These are phyloP conservation scores for Candida tunisiensis DNA, from an alignment of 1,139 yeast species.

Conservation along the genomic window DNA sequence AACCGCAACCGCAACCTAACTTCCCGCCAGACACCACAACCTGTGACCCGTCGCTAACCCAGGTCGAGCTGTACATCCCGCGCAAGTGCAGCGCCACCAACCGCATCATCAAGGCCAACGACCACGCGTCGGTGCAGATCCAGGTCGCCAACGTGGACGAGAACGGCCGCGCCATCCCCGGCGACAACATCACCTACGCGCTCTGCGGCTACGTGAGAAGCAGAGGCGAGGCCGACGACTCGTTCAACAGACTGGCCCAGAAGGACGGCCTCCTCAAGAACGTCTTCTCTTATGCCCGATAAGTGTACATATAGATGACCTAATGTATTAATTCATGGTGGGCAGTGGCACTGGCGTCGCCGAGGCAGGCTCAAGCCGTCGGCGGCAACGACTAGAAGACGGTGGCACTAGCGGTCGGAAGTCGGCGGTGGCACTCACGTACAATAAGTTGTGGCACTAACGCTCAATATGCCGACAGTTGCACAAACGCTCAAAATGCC, in stretches of 20 bases:
- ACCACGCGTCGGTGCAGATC: conserved; percentile 96
- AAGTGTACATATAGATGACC: conserved; percentile 19
- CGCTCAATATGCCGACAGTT: no score
- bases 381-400: neutral
- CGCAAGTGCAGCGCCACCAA: conserved; percentile 99
- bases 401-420: neutral
- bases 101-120: conserved; percentile 99
- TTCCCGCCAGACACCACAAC: no score
- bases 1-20: no score
- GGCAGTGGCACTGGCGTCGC: neutral
- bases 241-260: conserved; percentile 98
- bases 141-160: conserved; percentile 81
- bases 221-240: conserved; percentile 96
- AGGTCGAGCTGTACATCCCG: conserved; percentile 99
- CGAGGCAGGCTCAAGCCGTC: neutral
- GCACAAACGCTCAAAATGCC: no score
- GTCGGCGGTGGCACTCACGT: neutral
- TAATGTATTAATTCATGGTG: neutral
- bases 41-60: conserved; percentile 4
- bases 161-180: conserved; percentile 90
- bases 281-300: conserved; percentile 99
- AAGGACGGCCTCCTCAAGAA: conserved; percentile 96
- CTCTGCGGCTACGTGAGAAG: conserved; percentile 88
- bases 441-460: no score
- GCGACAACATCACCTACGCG: conserved; percentile 89